phyloP scores from a whole-genome alignment of 1,139 yeast genomes.

The Zygosaccharomyces pseudobailii region DNA sequence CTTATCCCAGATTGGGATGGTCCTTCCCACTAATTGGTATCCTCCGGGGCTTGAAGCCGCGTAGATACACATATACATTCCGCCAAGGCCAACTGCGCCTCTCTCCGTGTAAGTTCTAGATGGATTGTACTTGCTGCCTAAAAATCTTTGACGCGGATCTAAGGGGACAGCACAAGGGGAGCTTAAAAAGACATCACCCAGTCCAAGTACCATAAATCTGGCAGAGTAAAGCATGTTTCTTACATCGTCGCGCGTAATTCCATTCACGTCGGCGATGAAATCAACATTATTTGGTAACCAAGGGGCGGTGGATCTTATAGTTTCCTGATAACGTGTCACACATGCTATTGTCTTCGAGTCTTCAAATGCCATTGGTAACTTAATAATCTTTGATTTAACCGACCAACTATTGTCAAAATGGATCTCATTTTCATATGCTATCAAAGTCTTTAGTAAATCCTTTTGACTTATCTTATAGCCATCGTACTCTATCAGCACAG shows the following conservation, averaged over 20 bases:
- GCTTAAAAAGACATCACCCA: conserved; percentile 95
- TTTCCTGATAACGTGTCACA: conserved; percentile 85
- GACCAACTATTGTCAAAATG: conserved; percentile 75
- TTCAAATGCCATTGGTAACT: conserved; percentile 94
- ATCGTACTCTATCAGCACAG: conserved; percentile 82
- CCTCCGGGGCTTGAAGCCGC: conserved; percentile 99
- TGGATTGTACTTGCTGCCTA: conserved; percentile 94
- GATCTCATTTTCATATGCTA: conserved; percentile 72
- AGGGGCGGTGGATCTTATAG: conserved; percentile 89
- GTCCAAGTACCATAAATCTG: conserved; percentile 83
- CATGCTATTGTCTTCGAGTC: conserved; percentile 85
- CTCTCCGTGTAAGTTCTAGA: conserved; percentile 94
- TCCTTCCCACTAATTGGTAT: conserved; percentile 91
- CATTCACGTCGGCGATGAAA: conserved; percentile 85
- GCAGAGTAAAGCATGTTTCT: conserved; percentile 83
- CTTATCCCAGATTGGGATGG: conserved; percentile 97
- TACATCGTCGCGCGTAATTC: conserved; percentile 68
- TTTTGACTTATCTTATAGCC: conserved; percentile 56
- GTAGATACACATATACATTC: conserved; percentile 97
- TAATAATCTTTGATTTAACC: conserved; percentile 75
- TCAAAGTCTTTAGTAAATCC: conserved; percentile 55
- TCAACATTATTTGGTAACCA: conserved; percentile 98
- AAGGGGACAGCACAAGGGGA: conserved; percentile 98
- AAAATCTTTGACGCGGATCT: conserved; percentile 89
- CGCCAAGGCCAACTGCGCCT: conserved; percentile 97